Conservation (phyloP, 2,329 filamentous ascomycete species). For the Penicillium sp. region DNA sequence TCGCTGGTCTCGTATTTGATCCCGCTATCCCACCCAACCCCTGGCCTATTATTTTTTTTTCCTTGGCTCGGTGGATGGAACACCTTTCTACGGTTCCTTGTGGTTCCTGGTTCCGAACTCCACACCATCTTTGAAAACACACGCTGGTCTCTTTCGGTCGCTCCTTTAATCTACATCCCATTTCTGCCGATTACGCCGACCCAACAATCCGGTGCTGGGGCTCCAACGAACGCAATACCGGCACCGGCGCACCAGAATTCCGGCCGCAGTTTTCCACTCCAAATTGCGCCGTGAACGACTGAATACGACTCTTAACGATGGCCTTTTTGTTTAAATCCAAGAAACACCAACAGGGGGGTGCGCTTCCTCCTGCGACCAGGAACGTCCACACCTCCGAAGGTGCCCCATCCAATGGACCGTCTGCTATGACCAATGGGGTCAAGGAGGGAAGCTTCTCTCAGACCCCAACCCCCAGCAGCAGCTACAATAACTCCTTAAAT, state of each 20-base stretch:
- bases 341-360: conserved; percentile 62
- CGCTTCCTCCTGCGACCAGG: conserved; percentile 55
- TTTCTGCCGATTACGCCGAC: background rate
- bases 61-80: conserved; percentile 16
- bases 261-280: conserved; percentile 6
- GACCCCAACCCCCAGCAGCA: conserved; percentile 74
- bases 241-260: conserved; percentile 13
- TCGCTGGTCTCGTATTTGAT: conserved; percentile 8
- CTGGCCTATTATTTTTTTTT: conserved; percentile 12
- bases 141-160: conserved; percentile 14
- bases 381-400: conserved; percentile 60
- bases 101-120: conserved; percentile 27
- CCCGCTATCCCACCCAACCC: conserved; percentile 5
- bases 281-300: conserved; percentile 30
- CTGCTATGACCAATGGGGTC: conserved; percentile 50
- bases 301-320: conserved; percentile 55
- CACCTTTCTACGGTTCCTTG: conserved; percentile 18
- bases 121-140: conserved; percentile 19
- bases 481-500: conserved; percentile 64
- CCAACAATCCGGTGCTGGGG: background rate
- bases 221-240: conserved; percentile 7
- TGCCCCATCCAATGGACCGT: conserved; percentile 40
- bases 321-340: conserved; percentile 82
- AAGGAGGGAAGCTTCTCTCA: conserved; percentile 42
- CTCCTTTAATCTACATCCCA: conserved; percentile 1